Evolutionary conservation across 768 basidiomycete species (phyloP), one percentile per base, ranked within the genome.

Genomic region (Floccularia luteovirens): DNA sequence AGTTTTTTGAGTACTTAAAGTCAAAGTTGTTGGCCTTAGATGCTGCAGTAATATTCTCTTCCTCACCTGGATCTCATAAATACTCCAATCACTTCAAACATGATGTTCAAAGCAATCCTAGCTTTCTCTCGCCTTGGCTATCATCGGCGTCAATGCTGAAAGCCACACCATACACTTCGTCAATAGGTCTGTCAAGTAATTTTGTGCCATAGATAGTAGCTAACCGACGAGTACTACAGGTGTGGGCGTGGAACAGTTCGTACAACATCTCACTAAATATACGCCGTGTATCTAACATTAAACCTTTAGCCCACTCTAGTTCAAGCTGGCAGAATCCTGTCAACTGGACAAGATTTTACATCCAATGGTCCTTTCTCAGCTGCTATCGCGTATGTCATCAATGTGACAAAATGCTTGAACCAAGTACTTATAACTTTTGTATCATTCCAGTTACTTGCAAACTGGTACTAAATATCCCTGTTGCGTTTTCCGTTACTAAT

Each of bases 121-220:
- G n/a, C 27, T 30, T 14, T 14, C 14, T 30, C 10, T 14, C 27
- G 14, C 36, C 24, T 10, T 23, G 8, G 41, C 48, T 35, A 30
- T 54, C 21, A 31, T 48, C 30, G 45, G 45, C 23, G 59, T 53
- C 13, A 34, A 42, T 3, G 58, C 56, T 20, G 63, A 67, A 43
- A 42, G 48, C 2, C 66, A 69, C 46, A 56, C 56, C 5, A 55
- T 69, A 10, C 55, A 53, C 42, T 65, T 69, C 43, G 51, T 49
- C 28, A 67, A 69, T 48, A 50, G 52, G 59, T 59, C 24, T 19
- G 48, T 27, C 5, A 3, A 13, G 12, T 14, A 5, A 1, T 31
- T 14, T 24, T 24, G 5, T 11, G 5, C 27, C 8, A 23, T n/a
- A 25, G 12, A 20, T 3, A 17, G 22, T 6, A 12, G 3, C 21